phyloP scores from a whole-genome alignment of 257 asterid genomes.

The Gardenia jasminoides region DNA sequence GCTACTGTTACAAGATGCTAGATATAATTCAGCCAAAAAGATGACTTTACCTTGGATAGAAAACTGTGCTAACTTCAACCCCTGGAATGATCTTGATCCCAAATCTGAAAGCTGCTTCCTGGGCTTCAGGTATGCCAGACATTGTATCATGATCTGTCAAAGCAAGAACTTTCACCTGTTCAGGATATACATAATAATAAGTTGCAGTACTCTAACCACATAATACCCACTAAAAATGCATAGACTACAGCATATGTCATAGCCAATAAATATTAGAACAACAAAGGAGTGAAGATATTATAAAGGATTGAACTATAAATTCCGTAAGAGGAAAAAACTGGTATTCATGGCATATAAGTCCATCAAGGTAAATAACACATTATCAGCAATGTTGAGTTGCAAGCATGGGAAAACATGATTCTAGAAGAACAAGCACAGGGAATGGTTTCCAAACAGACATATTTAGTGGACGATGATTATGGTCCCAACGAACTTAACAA shows the following conservation, averaged over 20 bases:
- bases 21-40: constrained; percentile 1
- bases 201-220: constrained; percentile 22
- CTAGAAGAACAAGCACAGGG: not conserved
- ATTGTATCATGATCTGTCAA: constrained; percentile 96
- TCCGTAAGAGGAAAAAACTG: not conserved
- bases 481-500: not conserved
- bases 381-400: not conserved
- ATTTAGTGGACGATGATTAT: not conserved
- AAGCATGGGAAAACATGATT: not conserved
- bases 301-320: not conserved
- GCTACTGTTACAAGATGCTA: not conserved
- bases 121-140: constrained; percentile 91
- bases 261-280: not conserved
- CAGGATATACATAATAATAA: constrained; percentile 28
- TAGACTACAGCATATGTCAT: not conserved
- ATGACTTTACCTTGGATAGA: constrained; percentile 59
- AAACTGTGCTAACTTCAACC: constrained; percentile 90
- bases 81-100: constrained; percentile 96
- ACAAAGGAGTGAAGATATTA: not conserved
- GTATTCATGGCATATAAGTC: not conserved
- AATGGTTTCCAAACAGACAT: not conserved
- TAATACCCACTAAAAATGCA: not conserved
- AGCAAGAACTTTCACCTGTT: constrained; percentile 96
- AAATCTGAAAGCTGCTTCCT: constrained; percentile 81
- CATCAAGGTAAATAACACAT: not conserved